Percentiles rank a stretch among this genome's conserved stretches.
Conservation (phyloP, 345 rosid species). For the Citrus maxima region DNA sequence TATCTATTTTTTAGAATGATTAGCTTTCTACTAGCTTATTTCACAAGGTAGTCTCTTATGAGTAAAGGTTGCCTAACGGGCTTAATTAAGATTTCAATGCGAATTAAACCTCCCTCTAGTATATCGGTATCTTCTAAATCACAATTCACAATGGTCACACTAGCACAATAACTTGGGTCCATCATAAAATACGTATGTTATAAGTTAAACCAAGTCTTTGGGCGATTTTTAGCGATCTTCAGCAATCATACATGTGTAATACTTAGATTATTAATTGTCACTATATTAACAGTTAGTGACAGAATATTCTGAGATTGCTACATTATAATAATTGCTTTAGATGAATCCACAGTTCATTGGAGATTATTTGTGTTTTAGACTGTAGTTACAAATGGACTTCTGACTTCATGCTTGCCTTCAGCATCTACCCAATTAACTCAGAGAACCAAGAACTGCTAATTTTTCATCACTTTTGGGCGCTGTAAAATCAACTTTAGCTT, state of each 20-base stretch:
- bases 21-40: too few species aligned
- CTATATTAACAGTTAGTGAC: neutral
- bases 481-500: constrained; percentile 25
- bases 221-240: neutral
- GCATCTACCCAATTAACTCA: constrained; percentile 27
- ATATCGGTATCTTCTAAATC: too few species aligned
- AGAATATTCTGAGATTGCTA: neutral
- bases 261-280: neutral
- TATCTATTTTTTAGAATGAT: too few species aligned
- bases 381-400: constrained; percentile 31
- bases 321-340: neutral
- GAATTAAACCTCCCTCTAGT: too few species aligned
- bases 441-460: constrained; percentile 24
- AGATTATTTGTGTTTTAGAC: neutral
- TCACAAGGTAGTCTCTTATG: too few species aligned
- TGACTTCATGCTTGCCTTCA: constrained; percentile 27
- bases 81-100: too few species aligned
- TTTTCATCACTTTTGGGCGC: neutral
- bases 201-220: too few species aligned
- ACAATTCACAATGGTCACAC: too few species aligned
- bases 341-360: neutral
- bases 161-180: too few species aligned
- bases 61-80: too few species aligned
- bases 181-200: too few species aligned
- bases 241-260: neutral